Evolutionary conservation across 768 basidiomycete genomes (phyloP).

Genomic region (Tulasnella sp.): DNA sequence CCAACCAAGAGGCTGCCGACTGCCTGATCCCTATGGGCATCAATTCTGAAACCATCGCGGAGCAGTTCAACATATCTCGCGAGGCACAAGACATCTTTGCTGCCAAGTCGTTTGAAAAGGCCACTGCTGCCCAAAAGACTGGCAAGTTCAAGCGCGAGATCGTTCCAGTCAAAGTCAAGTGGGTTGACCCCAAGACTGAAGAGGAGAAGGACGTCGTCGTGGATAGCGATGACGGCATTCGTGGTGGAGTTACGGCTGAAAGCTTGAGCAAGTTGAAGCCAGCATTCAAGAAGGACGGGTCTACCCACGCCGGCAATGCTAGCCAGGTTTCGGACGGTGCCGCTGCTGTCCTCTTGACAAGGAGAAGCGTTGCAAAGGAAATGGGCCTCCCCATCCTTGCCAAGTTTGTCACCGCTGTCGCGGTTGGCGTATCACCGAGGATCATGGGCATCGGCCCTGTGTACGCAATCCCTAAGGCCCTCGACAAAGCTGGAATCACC

Average conservation of each 20-base stretch:
- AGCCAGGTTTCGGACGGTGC: slow-evolving; percentile 91
- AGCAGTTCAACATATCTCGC: slow-evolving; percentile 66
- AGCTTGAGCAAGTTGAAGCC: slow-evolving; percentile 74
- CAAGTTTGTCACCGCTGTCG: slow-evolving; percentile 66
- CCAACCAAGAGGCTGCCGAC: slow-evolving; percentile 63
- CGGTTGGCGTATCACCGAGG: slow-evolving; percentile 73
- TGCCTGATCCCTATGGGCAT: slow-evolving; percentile 86
- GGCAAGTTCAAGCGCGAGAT: slow-evolving; percentile 82
- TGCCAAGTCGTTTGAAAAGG: slow-evolving; percentile 76
- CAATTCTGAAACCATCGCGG: slow-evolving; percentile 86
- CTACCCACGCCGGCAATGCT: slow-evolving; percentile 78
- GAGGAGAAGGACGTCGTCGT: slow-evolving; percentile 59
- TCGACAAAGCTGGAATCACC: slow-evolving; percentile 57
- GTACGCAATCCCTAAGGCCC: slow-evolving; percentile 70
- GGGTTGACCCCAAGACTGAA: slow-evolving; percentile 67
- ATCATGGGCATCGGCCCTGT: slow-evolving; percentile 92
- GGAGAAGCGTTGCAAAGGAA: slow-evolving; percentile 69
- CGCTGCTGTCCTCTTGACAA: slow-evolving; percentile 76
- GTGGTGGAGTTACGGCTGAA: slow-evolving; percentile 76
- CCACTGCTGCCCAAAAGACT: slow-evolving; percentile 67
- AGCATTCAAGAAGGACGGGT: slow-evolving; percentile 67
- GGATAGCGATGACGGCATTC: slow-evolving; percentile 75
- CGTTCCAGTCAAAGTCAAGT: slow-evolving; percentile 63
- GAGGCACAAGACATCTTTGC: slow-evolving; percentile 77
- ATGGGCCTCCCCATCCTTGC: slow-evolving; percentile 81